Conservation (phyloP, 345 rosid genomes). For the Theobroma cacao region DNA sequence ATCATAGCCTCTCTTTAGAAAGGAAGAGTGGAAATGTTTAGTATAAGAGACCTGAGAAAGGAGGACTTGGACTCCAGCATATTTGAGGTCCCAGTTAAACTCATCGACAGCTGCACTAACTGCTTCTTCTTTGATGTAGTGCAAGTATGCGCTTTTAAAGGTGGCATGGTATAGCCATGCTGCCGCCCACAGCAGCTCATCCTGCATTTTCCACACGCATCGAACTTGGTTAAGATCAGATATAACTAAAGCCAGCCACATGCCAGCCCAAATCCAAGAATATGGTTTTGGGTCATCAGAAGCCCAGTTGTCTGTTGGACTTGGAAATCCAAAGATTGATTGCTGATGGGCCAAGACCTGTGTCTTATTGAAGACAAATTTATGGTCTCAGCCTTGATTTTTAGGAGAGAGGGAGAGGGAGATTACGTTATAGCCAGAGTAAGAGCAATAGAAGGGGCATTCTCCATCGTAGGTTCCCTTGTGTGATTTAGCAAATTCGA, state of each 20-base stretch:
- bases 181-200: constrained; percentile 95
- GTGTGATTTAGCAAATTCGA: constrained; percentile 55
- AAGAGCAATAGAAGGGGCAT: constrained; percentile 96
- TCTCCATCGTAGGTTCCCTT: constrained; percentile 89
- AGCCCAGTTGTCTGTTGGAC: not conserved
- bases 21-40: not conserved
- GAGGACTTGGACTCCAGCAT: constrained; percentile 78
- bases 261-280: not conserved
- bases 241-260: not conserved
- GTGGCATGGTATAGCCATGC: constrained; percentile 83
- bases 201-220: constrained; percentile 36
- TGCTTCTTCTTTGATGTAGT: constrained; percentile 52
- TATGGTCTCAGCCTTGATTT: not conserved
- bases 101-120: constrained; percentile 62
- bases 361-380: not conserved
- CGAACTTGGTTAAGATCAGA: not conserved
- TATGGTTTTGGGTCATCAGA: not conserved
- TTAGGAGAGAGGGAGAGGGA: not conserved
- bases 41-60: constrained; percentile 46
- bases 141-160: constrained; percentile 32
- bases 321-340: not conserved
- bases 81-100: constrained; percentile 95
- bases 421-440: constrained; percentile 79
- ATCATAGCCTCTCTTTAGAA: not conserved
- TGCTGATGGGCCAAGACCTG: not conserved